Percentiles rank a stretch among this genome's conserved stretches.
Evolutionary conservation across 345 rosid genomes (phyloP).

Genomic region (Ceriops tagal): DNA sequence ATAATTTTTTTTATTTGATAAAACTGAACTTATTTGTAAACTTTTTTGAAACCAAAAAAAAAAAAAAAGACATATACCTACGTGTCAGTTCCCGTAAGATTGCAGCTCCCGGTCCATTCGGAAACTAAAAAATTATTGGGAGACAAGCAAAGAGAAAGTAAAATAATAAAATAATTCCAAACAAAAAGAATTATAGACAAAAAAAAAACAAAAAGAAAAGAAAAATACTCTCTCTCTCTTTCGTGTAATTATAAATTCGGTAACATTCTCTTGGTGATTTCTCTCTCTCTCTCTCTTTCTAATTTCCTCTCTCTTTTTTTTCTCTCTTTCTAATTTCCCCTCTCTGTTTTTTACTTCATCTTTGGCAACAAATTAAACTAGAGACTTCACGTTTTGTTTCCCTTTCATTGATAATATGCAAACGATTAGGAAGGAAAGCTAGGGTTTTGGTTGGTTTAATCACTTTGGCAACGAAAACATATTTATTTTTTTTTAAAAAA

Average conservation of each 20-base stretch:
- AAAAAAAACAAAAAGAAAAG: not conserved
- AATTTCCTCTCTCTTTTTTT: not conserved
- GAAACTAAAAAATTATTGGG: not conserved
- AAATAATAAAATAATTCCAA: not conserved
- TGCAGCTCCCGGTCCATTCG: slow-evolving; percentile 13
- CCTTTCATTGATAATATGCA: not conserved
- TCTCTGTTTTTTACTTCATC: not conserved
- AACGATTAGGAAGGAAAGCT: not conserved
- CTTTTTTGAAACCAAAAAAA: too few species aligned
- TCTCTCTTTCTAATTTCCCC: not conserved
- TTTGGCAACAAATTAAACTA: slow-evolving; percentile 10
- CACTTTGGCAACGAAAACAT: slow-evolving; percentile 2
- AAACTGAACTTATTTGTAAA: not conserved
- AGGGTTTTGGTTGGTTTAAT: slow-evolving; percentile 8
- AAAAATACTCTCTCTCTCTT: slow-evolving; percentile 1
- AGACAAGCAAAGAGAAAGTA: not conserved
- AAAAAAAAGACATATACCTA: not conserved
- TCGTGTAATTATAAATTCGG: slow-evolving; percentile 15
- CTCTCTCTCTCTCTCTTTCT: not conserved
- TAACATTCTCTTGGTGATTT: slow-evolving; percentile 11
- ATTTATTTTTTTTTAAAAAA: not conserved
- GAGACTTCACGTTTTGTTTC: slow-evolving; percentile 8
- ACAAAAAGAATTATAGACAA: not conserved
- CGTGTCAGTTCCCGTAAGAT: slow-evolving; percentile 12
- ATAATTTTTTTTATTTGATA: not conserved